Evolutionary conservation across 2,329 filamentous ascomycete species (phyloP), one percentile per base, ranked within the genome.

Genomic region (Teratosphaeria epicoccoides): DNA sequence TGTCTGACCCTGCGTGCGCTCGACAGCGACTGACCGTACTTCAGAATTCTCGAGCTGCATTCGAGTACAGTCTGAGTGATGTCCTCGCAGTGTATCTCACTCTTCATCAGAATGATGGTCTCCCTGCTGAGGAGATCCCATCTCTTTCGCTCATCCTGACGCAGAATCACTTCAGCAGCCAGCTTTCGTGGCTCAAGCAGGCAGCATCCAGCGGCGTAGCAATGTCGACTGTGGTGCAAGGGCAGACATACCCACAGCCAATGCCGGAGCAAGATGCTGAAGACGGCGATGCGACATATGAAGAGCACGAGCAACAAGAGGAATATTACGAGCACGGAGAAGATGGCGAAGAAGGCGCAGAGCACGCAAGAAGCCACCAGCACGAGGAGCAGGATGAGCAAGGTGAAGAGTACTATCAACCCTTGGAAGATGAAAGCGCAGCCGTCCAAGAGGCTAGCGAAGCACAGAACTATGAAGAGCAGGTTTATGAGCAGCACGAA

Each of bases 61-160:
- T 71, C 57, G 68, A 73, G 59, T 67, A 77, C 55, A 76, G 76
- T 46, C 69, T 85, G 49, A 69, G 74, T 45, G 73, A 82, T 52
- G 70, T 87, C 44, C 66, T 85, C 53, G 73, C 79, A 49, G 64
- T 84, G 45, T 83, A 83, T 60, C 66, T 82, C 52, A 71, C 73
- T 14, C 68, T 87, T 45, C 74, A 78, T 57, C 72, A 72, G 26
- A 82, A 85, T 60, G 82, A 84, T 62, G 78, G 74, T 23, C 17
- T 6, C n/a, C 33, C 33, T 17, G 65, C 72, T 40, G 68, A 73
- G 22, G 73, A 76, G 2, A 73, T 77, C 26, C 76, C 80, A 14
- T 71, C 84, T n/a, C 79, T 81, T 58, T 60, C 57, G 26, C 69
- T 85, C 51, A 73, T 72, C 9, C 69, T 86, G 48, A 71, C 70